Base-by-base conservation (phyloP, 2,329 filamentous ascomycete species). In the Tolypocladium nubicola region DNA sequence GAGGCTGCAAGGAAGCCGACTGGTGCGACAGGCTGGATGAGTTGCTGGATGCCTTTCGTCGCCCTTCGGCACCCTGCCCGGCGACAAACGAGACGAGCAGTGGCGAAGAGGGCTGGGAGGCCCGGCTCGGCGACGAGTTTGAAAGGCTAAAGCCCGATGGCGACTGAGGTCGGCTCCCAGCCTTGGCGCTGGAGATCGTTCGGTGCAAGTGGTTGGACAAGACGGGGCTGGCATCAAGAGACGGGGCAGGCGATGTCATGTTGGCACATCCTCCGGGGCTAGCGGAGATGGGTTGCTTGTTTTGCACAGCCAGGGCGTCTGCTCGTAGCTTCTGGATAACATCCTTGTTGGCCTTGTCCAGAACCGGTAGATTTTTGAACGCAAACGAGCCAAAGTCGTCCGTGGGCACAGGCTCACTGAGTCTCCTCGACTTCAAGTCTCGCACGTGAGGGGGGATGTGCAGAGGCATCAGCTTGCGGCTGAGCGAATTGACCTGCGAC, bases 311-410 rank as follows among this genome's bases (percentile, higher is more conserved):
- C 75, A 97, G 80, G 3, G 94, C 92, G 71, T 97, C 92, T 26
- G 92, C 90, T 13, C 92, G 86, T 58, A 99, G 78, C 70, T 97
- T 97, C 66, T 97, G 92, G 38, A 99, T 96, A 37, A 97, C 91
- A 66, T 99, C 94, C 70, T 99, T 99, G 73, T 99, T 99, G 56
- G 94, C 94, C 71, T 97, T 97, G 66, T 97, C 94, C 21, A 99
- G 79, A 23, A 97, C 93, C 0, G 93, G 92, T 53, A 99, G 76
- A 65, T 99, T 99, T 75, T 99, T 99, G 79, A 96, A 99, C 43
- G 90, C 85, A 72, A 99, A 99, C 61, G 85, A 91, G 38, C 94
- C 94, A 76, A 99, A 99, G 69, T 99, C 95, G 70, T 99, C 94
- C 0, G 87, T 81, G 38, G 85, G 82, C 19, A 93, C 85, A 1